A percentile compares a stretch with the other conserved stretches of the same genome.
Conservation (phyloP, 2,329 filamentous ascomycete genomes). For the Trichoderma koningiopsis region DNA sequence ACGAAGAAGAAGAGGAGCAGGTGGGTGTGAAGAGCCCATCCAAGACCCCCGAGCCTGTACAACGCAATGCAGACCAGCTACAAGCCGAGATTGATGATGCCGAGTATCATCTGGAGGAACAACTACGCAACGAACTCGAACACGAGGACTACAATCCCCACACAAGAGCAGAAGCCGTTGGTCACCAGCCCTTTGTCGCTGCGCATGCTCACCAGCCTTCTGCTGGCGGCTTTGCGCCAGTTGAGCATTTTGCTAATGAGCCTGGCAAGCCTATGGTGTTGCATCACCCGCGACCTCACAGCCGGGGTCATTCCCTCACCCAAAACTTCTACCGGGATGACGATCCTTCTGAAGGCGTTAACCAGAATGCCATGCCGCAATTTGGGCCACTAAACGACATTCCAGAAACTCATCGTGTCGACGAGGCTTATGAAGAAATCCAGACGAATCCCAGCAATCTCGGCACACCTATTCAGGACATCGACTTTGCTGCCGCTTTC, state of each 20-base stretch:
- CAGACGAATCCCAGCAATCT: constrained; percentile 74
- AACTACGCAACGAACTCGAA: constrained; percentile 76
- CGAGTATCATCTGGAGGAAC: constrained; percentile 81
- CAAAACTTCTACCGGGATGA: constrained; percentile 65
- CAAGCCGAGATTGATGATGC: constrained; percentile 85
- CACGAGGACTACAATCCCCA: constrained; percentile 76
- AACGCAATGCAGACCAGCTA: constrained; percentile 65
- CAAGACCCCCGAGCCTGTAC: constrained; percentile 54
- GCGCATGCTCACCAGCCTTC: constrained; percentile 49
- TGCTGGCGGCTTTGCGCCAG: constrained; percentile 52
- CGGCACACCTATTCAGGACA: constrained; percentile 60
- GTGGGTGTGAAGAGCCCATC: constrained; percentile 51
- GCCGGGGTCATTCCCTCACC: constrained; percentile 69
- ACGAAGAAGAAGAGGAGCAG: constrained; percentile 69
- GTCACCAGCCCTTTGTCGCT: constrained; percentile 33
- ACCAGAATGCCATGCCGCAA: constrained; percentile 44
- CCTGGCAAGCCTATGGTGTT: constrained; percentile 59
- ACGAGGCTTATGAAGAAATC: constrained; percentile 67
- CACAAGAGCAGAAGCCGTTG: constrained; percentile 40
- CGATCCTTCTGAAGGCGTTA: constrained; percentile 47
- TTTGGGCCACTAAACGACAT: constrained; percentile 46
- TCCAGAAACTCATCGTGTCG: constrained; percentile 44
- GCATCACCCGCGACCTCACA: constrained; percentile 75
- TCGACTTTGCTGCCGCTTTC: constrained; percentile 50
- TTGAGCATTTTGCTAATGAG: constrained; percentile 56